A percentile compares a stretch with the other conserved stretches of the same genome.
phyloP scores from a whole-genome alignment of 495 filamentous ascomycete genomes.

The Neurospora africana region DNA sequence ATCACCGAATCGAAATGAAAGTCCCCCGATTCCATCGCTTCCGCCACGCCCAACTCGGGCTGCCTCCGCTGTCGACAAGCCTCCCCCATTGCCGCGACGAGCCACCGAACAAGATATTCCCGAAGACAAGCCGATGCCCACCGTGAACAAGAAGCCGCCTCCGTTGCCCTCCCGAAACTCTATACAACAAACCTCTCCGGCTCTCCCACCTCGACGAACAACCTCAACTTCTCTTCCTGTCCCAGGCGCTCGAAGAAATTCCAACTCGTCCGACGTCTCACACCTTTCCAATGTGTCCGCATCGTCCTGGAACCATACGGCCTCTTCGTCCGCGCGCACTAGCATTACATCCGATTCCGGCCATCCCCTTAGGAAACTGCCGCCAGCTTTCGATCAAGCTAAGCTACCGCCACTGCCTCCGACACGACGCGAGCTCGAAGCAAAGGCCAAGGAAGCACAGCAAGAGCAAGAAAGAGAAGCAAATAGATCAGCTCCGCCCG shows the following conservation, averaged over 20 bases:
- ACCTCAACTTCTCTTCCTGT: constrained; percentile 15
- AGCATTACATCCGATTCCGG: constrained; percentile 19
- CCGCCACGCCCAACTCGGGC: constrained; percentile 25
- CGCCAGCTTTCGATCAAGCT: constrained; percentile 38
- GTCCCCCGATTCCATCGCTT: constrained; percentile 21
- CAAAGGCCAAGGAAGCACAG: constrained; percentile 29
- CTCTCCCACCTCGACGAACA: constrained; percentile 31
- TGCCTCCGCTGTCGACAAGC: constrained; percentile 9
- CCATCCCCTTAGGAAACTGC: constrained; percentile 28
- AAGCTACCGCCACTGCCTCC: constrained; percentile 41
- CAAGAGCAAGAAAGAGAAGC: constrained; percentile 12
- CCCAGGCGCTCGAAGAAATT: constrained; percentile 24
- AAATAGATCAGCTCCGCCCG: not conserved
- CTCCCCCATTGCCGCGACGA: constrained; percentile 31
- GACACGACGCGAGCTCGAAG: constrained; percentile 34
- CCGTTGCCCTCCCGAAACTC: constrained; percentile 29
- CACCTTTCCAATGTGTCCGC: constrained; percentile 33
- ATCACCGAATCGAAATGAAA: constrained; percentile 13
- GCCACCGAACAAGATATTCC: constrained; percentile 20
- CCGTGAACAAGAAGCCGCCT: constrained; percentile 16
- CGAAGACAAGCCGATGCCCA: constrained; percentile 11
- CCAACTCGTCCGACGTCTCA: constrained; percentile 37
- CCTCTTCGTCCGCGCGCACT: constrained; percentile 16
- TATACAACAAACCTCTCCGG: constrained; percentile 24
- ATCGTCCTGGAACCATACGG: constrained; percentile 25